Base-by-base conservation (phyloP, 169 alveolate genomes). In the Eimeria necatrix region DNA sequence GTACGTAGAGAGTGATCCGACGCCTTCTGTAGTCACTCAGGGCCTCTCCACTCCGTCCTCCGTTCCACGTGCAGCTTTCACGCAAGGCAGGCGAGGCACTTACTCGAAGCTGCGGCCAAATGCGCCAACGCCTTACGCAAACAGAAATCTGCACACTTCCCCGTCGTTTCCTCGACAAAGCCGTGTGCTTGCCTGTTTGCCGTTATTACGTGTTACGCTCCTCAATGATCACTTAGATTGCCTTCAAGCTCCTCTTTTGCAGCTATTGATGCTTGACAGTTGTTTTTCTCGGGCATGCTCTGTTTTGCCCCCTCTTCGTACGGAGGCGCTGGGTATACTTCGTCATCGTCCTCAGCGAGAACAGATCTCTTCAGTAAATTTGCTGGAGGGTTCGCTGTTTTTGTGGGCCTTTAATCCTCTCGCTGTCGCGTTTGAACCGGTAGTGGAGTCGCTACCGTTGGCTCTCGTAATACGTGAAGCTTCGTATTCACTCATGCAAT, bases 351-450 rank as follows among this genome's bases (percentile, higher is more conserved):
- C 18, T 64, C 76, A 12, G 68, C 60, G 48, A 73, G 91, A 20
- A 24, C 80, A 46, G 73, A 20, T 18, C 85, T 74, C 73, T 41
- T 53, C 94, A 14, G 88, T 73, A 46, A 46, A 71, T 14, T 32
- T 87, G 24, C 22, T 61, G 32, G 78, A 48, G 12, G 64, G 73
- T 18, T 78, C 95, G 52, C 14, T 81, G 52, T 87, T 71, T 56
- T 64, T 92, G 52, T 81, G 92, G 95, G 87, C 93, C 7, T 92
- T 81, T 56, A 92, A 92, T 56, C 93, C 95, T 32, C 56, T 81
- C n/a, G 93, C 95, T 7, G 95, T 81, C 9, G 95, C 95, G 46
- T 92, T 78, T 26, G 95, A 92, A 52, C 95, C 95, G 2, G 95
- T 92, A 9, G 81, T 92, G 48, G 95, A 92, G 68, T 56, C 87